Percentiles rank a stretch among this genome's conserved stretches.
These are phyloP conservation scores for Musa beccarii DNA, from an alignment of 176 grass and related monocot genomes.

Conservation along the genomic window DNA sequence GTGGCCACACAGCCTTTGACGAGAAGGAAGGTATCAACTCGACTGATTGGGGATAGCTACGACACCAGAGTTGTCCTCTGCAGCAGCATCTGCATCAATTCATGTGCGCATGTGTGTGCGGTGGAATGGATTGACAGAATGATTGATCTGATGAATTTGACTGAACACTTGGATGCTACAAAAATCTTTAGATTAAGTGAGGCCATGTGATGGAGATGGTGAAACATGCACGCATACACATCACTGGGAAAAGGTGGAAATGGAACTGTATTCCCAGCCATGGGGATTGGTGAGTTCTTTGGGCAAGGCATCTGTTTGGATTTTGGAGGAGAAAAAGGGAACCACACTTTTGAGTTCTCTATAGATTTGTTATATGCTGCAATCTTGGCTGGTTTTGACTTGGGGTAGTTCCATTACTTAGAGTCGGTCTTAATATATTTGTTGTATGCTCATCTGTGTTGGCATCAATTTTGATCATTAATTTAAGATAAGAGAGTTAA, in stretches of 20 bases:
- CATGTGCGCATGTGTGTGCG: background rate
- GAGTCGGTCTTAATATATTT: too few relatives aligned
- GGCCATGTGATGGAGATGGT: background rate
- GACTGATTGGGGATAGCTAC: background rate
- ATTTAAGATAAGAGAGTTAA: too few relatives aligned
- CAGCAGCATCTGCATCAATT: background rate
- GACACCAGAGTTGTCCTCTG: background rate
- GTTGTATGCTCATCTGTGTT: too few relatives aligned
- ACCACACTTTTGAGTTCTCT: too few relatives aligned
- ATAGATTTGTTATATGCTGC: too few relatives aligned
- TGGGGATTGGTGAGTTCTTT: background rate
- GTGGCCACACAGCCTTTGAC: background rate
- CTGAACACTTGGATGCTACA: background rate
- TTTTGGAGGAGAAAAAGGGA: too few relatives aligned
- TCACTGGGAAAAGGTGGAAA: background rate
- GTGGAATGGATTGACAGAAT: background rate
- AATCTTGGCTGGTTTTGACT: too few relatives aligned
- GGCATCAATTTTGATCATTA: too few relatives aligned
- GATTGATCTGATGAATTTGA: background rate
- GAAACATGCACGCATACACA: too few relatives aligned
- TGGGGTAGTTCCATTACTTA: too few relatives aligned
- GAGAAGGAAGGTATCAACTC: background rate
- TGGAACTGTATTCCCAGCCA: background rate
- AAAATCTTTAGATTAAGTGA: background rate
- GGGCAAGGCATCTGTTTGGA: too few relatives aligned